Evolutionary conservation across 768 basidiomycete genomes (phyloP).

Genomic region (Suillus fuscotomentosus): DNA sequence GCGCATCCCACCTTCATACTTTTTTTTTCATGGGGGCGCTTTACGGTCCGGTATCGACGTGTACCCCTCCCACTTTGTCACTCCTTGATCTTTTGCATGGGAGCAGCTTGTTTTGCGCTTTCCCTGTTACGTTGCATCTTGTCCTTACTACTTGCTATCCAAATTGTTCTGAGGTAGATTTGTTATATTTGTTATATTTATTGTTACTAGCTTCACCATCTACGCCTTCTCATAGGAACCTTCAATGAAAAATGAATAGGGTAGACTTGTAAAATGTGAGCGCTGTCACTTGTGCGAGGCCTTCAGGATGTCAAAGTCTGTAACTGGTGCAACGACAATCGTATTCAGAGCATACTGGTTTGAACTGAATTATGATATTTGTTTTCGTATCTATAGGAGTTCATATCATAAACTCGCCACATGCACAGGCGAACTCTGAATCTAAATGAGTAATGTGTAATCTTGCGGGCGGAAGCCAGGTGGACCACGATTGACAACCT

Average conservation of each 20-base stretch:
- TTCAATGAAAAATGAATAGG: background rate
- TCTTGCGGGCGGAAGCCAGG: background rate
- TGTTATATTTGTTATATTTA: background rate
- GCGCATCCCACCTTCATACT: background rate
- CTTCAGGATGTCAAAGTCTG: background rate
- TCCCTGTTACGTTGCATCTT: constrained; percentile 7
- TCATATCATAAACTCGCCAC: background rate
- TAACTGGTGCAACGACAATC: background rate
- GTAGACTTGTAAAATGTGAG: background rate
- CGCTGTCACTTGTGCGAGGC: background rate
- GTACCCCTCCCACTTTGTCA: constrained; percentile 6
- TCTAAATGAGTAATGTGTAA: background rate
- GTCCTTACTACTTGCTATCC: constrained; percentile 1
- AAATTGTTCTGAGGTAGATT: background rate
- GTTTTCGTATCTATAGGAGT: no score
- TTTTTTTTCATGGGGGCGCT: background rate
- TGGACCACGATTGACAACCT: background rate
- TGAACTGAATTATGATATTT: background rate
- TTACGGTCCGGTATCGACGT: constrained; percentile 6
- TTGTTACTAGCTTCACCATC: background rate
- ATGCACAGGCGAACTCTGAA: background rate
- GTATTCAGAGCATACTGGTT: background rate
- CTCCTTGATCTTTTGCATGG: constrained; percentile 2
- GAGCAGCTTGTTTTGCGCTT: constrained; percentile 10
- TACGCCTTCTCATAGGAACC: background rate